These are phyloP conservation scores for Phyllosticta paracitricarpa DNA, from an alignment of 2,329 filamentous ascomycete genomes.

Conservation along the genomic window DNA sequence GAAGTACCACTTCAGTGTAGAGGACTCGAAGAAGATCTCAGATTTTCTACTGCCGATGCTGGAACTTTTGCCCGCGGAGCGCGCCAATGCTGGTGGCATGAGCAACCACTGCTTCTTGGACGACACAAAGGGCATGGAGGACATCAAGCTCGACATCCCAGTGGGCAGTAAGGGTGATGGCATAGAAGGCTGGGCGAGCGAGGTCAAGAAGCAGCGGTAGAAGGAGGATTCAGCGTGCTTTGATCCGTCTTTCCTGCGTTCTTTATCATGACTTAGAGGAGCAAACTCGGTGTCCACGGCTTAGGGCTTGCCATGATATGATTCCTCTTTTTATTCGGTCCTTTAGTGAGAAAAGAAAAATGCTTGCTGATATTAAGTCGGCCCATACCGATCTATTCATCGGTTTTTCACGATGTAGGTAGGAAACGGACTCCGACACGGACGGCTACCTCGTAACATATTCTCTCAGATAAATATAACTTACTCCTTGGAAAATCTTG, in stretches of 20 bases:
- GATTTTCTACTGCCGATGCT: constrained; percentile 87
- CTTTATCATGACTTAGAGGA: constrained; percentile 8
- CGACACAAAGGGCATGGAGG: constrained; percentile 82
- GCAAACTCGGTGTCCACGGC: constrained; percentile 10
- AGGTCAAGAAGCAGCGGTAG: constrained; percentile 54
- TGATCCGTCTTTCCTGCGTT: constrained; percentile 5
- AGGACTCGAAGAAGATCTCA: constrained; percentile 68
- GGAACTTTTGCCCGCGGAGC: constrained; percentile 74
- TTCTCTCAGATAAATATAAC: too few species aligned
- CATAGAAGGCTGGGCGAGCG: constrained; percentile 86
- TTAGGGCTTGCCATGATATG: constrained; percentile 6
- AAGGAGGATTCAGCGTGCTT: not conserved
- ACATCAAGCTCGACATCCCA: constrained; percentile 60
- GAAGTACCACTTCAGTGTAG: constrained; percentile 88
- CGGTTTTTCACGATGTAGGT: too few species aligned
- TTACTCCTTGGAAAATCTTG: too few species aligned
- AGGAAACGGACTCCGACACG: too few species aligned
- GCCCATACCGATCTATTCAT: too few species aligned
- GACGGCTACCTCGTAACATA: too few species aligned
- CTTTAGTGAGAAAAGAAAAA: not conserved
- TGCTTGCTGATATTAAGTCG: not conserved
- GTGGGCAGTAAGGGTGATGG: constrained; percentile 81
- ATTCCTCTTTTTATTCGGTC: not conserved
- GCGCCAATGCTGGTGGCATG: constrained; percentile 96
- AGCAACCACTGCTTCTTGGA: constrained; percentile 72